A percentile compares a stretch with the other conserved stretches of the same genome.
phyloP scores from a whole-genome alignment of 2,329 filamentous ascomycete genomes.

The Colletotrichum cereale region DNA sequence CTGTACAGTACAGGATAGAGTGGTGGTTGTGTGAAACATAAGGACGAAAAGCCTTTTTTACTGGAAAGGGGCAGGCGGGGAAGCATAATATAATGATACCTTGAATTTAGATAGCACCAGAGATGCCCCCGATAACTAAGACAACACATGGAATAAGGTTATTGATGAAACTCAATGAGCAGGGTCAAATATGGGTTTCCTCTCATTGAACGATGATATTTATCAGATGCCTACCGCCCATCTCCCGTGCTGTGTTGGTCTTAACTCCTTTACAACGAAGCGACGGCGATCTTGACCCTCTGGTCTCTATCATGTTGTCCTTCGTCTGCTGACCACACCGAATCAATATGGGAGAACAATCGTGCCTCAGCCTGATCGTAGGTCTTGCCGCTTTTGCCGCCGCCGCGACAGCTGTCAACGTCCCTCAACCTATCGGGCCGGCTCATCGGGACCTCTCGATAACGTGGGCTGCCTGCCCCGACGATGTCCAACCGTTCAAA shows the following conservation, averaged over 20 bases:
- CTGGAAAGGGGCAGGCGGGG: too few relatives aligned
- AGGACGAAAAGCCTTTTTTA: not conserved
- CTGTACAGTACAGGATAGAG: not conserved
- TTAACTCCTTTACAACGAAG: too few relatives aligned
- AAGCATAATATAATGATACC: not conserved
- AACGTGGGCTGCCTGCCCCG: conserved; percentile 19
- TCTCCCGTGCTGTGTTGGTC: too few relatives aligned
- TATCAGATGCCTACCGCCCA: not conserved
- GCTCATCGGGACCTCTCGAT: not conserved
- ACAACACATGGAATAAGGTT: too few relatives aligned
- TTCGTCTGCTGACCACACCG: not conserved
- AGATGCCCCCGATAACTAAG: not conserved
- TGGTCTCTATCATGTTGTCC: not conserved
- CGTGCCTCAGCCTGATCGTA: not conserved
- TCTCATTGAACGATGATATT: not conserved
- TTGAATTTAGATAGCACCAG: not conserved
- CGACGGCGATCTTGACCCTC: not conserved
- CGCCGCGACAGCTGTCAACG: not conserved
- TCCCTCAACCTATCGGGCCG: conserved; percentile 25
- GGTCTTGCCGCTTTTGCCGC: not conserved
- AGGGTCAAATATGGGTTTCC: too few relatives aligned
- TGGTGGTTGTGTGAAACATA: not conserved
- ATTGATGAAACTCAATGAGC: too few relatives aligned
- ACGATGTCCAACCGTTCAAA: conserved; percentile 18
- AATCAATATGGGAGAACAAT: not conserved